These are phyloP conservation scores for Copromyces sp. DNA, from an alignment of 495 filamentous ascomycete species.

Conservation along the genomic window DNA sequence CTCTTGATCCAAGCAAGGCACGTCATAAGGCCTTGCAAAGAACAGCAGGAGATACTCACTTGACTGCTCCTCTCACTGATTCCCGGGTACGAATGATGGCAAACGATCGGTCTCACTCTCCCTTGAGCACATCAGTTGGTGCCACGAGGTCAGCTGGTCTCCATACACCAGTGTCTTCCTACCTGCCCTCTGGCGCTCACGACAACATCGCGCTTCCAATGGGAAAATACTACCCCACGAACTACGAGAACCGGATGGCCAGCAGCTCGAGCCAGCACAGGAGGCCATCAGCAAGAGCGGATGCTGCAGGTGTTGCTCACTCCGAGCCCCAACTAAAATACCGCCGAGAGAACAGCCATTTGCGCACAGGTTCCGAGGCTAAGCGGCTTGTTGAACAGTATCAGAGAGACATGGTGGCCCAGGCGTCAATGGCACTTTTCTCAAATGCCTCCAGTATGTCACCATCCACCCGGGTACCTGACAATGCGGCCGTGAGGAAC, in stretches of 20 bases:
- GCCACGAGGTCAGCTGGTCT: slow-evolving; percentile 7
- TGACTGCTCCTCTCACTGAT: slow-evolving; percentile 8
- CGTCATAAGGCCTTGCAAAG: slow-evolving; percentile 21
- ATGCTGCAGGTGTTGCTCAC: neutral
- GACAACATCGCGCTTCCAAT: slow-evolving; percentile 29
- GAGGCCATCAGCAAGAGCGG: neutral
- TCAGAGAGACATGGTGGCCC: slow-evolving; percentile 49
- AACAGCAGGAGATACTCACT: slow-evolving; percentile 17
- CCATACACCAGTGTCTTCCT: slow-evolving; percentile 31
- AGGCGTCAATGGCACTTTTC: slow-evolving; percentile 33
- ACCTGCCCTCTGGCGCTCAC: slow-evolving; percentile 29
- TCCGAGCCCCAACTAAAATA: slow-evolving; percentile 24
- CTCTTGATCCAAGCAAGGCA: slow-evolving; percentile 26
- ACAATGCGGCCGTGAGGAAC: neutral
- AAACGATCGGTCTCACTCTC: slow-evolving; percentile 2
- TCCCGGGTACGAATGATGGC: neutral
- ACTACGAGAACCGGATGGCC: slow-evolving; percentile 33
- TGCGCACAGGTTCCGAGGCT: slow-evolving; percentile 34
- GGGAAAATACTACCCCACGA: slow-evolving; percentile 47
- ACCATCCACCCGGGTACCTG: neutral
- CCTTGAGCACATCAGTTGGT: neutral
- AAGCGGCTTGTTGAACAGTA: slow-evolving; percentile 45
- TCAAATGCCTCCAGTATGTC: slow-evolving; percentile 7
- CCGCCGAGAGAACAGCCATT: slow-evolving; percentile 11
- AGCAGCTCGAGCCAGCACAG: slow-evolving; percentile 13